A percentile compares a stretch with the other conserved stretches of the same genome.
These are phyloP conservation scores for Colletotrichum agaves DNA, from an alignment of 2,329 filamentous ascomycete species.

Conservation along the genomic window DNA sequence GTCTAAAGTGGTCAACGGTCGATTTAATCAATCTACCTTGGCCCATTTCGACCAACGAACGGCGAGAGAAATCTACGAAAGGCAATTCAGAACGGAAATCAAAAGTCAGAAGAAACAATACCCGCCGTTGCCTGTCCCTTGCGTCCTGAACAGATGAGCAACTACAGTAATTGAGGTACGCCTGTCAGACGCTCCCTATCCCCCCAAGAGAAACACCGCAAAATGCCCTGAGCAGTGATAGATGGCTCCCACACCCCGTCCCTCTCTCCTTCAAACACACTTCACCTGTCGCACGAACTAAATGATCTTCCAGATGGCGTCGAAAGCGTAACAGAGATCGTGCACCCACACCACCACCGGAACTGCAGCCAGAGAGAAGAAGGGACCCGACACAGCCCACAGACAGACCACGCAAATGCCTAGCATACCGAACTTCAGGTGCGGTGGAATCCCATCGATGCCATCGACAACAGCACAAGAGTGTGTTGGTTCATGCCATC, in stretches of 20 bases:
- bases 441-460: constrained; percentile 15
- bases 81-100: constrained; percentile 2
- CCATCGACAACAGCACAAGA: not conserved
- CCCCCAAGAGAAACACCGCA: not conserved
- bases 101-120: constrained; percentile 14
- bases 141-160: not conserved
- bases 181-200: not conserved
- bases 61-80: constrained; percentile 23
- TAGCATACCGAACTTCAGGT: constrained; percentile 16
- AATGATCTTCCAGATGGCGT: constrained; percentile 34
- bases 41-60: constrained; percentile 18
- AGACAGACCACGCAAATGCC: not conserved
- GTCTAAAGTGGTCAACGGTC: constrained; percentile 4
- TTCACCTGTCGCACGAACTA: constrained; percentile 29
- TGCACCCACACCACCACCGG: not conserved
- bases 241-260: not conserved
- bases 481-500: constrained; percentile 35
- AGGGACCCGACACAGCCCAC: constrained; percentile 20
- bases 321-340: constrained; percentile 27
- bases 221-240: not conserved
- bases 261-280: constrained; percentile 7
- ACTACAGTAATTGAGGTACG: constrained; percentile 11
- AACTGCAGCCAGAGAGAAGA: not conserved
- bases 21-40: constrained; percentile 29
- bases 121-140: constrained; percentile 25